A percentile compares a stretch with the other conserved stretches of the same genome.
Evolutionary conservation across 371 early-diverging fungal genomes (phyloP).

Genomic region (Gilbertella persicaria): DNA sequence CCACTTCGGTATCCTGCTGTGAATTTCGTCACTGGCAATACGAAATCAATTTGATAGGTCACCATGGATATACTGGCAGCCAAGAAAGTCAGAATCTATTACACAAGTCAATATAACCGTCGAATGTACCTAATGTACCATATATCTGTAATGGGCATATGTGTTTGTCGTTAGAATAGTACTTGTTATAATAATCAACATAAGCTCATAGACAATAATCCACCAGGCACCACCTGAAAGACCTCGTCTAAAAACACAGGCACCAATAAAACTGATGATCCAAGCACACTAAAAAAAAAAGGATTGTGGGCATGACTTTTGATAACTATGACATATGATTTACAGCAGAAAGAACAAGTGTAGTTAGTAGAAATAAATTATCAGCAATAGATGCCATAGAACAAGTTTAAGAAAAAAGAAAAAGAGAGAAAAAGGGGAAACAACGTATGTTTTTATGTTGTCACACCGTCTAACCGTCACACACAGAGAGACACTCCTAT

Average conservation of each 20-base stretch:
- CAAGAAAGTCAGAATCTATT: conserved; percentile 43
- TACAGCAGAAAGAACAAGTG: conserved; percentile 32
- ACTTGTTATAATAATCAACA: conserved; percentile 28
- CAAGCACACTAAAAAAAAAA: conserved; percentile 29
- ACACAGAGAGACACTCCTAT: too few species aligned
- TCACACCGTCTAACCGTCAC: too few species aligned
- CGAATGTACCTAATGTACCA: conserved; percentile 22
- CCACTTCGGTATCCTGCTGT: conserved; percentile 15
- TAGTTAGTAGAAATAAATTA: conserved; percentile 35
- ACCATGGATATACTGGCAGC: conserved; percentile 40
- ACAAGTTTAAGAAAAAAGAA: conserved; percentile 3
- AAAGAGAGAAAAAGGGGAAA: conserved; percentile 1
- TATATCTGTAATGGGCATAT: conserved; percentile 39
- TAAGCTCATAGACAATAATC: conserved; percentile 44
- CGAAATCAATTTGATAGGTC: conserved; percentile 32
- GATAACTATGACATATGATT: not conserved
- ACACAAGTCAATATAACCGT: not conserved
- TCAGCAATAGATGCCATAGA: conserved; percentile 31
- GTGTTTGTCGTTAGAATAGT: conserved; percentile 27
- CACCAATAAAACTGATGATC: conserved; percentile 46
- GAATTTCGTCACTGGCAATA: conserved; percentile 9
- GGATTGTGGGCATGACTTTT: not conserved
- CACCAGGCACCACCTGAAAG: conserved; percentile 40
- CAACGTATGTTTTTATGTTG: too few species aligned
- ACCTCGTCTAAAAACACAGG: conserved; percentile 27